phyloP scores from a whole-genome alignment of 1,284 basidiomycete genomes.

The Vanrija sp. region DNA sequence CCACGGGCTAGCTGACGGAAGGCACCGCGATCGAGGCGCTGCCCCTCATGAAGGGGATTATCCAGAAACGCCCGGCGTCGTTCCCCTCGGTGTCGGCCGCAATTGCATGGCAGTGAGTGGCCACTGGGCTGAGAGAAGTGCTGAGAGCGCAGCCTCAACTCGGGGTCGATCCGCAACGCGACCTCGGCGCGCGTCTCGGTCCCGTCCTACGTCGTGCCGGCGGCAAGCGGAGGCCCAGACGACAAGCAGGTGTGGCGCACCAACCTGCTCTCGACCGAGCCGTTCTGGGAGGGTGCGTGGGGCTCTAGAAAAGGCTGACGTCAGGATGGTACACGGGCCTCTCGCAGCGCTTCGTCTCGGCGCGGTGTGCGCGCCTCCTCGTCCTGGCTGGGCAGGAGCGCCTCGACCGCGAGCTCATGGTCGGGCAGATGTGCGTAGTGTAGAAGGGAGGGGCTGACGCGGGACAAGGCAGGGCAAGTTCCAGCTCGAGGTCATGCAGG shows the following conservation, averaged over 20 bases:
- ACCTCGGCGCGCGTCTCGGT: slow-evolving; percentile 79
- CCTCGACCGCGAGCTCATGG: slow-evolving; percentile 89
- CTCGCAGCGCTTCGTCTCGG: slow-evolving; percentile 69
- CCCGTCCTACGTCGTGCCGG: slow-evolving; percentile 64
- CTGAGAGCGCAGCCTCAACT: slow-evolving; percentile 57
- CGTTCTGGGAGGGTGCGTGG: slow-evolving; percentile 77
- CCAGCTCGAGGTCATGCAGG: slow-evolving; percentile 80
- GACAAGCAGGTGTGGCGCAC: slow-evolving; percentile 66
- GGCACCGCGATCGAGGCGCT: slow-evolving; percentile 92
- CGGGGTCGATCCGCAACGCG: slow-evolving; percentile 72
- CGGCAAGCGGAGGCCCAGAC: slow-evolving; percentile 32
- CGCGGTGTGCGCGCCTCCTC: slow-evolving; percentile 75
- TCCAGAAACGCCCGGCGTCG: slow-evolving; percentile 76
- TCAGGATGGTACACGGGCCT: slow-evolving; percentile 87
- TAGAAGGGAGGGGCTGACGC: not conserved
- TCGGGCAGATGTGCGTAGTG: slow-evolving; percentile 87
- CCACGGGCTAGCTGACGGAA: slow-evolving; percentile 36
- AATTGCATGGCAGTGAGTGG: slow-evolving; percentile 89
- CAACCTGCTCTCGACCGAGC: slow-evolving; percentile 74
- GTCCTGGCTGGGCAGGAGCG: slow-evolving; percentile 89
- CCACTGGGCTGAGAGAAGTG: not conserved
- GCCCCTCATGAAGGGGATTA: slow-evolving; percentile 80
- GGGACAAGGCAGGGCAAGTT: slow-evolving; percentile 77
- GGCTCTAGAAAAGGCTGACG: not conserved
- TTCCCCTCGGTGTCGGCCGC: slow-evolving; percentile 80